Evolutionary conservation across 495 filamentous ascomycete genomes (phyloP), one percentile per base, ranked within the genome.

Genomic region (Filosporella fistucella): DNA sequence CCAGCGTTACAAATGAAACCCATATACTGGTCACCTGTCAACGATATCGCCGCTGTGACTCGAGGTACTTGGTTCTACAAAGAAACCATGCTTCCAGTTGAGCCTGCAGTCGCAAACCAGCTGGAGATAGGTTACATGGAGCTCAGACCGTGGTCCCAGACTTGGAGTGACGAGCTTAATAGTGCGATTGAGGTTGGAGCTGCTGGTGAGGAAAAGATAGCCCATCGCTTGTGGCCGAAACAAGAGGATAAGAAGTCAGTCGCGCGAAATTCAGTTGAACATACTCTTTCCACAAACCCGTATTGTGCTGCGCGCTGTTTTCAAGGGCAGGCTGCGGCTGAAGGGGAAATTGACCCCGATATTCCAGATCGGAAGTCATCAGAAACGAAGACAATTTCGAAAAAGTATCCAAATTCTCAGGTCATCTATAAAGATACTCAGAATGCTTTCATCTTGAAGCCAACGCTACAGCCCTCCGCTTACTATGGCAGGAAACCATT

Each of bases 31-130:
- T 89, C 82, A 26, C 91, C 93, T n/a, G 76, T 96, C 17, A 87
- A 95, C 53, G 93, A 98, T 59, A 76, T 95, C 13, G 84, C 88
- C 8, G 71, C 74, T 9, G 91, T 96, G 7, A 68, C 86, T 58
- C 78, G 93, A 32, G 90, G 87, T 1, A 97, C 93, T 0, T 98
- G 93, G 93, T 97, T 98, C 60, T 97, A 96, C 63, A 85, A 82
- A 59, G 89, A 96, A 58, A 89, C 88, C 3, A 94, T 96, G 88
- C 68, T 84, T 22, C 93, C 93, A 1, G 82, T 98, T 8, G 88
- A 95, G 55, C 77, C 86, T 3, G 73, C 80, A n/a, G 83, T 95
- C 29, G 91, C 93, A 23, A 97, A 96, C 61, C 87, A 89, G 60
- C 74, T 98, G 0, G 93, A 98, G 56, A 77, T 78, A 22, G 93